Conservation (phyloP, 2,329 filamentous ascomycete species). For the Didymella pinodella region DNA sequence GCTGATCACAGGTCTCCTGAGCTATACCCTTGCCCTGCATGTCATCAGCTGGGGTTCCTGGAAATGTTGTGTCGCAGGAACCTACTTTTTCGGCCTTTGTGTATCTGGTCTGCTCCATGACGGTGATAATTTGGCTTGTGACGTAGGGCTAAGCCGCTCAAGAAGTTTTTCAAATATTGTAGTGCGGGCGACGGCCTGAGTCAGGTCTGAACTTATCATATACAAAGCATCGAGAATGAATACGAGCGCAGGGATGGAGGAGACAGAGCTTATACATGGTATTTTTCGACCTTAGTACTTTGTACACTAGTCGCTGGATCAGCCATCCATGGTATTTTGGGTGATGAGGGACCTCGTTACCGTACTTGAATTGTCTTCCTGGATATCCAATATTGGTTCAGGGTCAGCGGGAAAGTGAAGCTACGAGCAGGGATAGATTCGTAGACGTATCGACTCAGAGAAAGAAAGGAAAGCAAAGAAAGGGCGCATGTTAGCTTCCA, state of each 20-base stretch:
- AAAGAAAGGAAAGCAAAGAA: not conserved
- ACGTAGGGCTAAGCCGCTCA: not conserved
- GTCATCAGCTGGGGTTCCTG: not conserved
- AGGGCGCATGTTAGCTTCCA: not conserved
- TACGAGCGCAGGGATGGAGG: not conserved
- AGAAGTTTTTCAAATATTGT: not conserved
- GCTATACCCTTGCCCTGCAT: not conserved
- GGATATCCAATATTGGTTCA: not conserved
- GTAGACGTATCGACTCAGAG: not conserved
- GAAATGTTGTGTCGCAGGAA: not conserved
- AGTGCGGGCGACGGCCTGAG: not conserved
- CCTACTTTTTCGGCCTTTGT: not conserved
- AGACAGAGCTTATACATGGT: not conserved
- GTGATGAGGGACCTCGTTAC: not conserved
- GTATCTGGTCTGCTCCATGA: not conserved
- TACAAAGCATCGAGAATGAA: not conserved
- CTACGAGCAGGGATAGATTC: not conserved
- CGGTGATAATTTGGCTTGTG: not conserved
- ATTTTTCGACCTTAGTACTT: too few relatives aligned
- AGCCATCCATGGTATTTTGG: not conserved
- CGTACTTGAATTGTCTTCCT: not conserved
- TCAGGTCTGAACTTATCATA: too few relatives aligned
- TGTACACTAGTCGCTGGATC: not conserved
- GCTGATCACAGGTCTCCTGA: not conserved
- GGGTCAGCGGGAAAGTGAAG: not conserved